Evolutionary conservation across 164 flowering plant genomes (phyloP).

Genomic region (Macadamia integrifolia): DNA sequence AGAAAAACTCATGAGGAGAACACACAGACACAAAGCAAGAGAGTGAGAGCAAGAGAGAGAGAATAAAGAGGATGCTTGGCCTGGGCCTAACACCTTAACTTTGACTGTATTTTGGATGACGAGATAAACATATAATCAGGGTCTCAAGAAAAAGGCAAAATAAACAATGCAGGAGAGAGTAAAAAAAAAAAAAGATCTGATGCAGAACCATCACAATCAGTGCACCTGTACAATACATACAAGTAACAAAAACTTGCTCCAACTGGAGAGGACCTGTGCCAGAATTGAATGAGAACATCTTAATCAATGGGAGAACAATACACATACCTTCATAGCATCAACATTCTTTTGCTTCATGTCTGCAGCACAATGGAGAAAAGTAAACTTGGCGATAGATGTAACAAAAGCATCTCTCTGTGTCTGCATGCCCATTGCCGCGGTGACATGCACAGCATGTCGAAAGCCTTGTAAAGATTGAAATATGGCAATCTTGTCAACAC

Average conservation of each 20-base stretch:
- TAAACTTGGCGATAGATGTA: conserved; percentile 92
- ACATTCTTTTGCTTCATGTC: conserved; percentile 99
- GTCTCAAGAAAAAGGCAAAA: too few species aligned
- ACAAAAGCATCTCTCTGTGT: conserved; percentile 99
- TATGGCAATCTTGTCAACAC: conserved; percentile 83
- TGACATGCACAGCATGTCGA: conserved; percentile 92
- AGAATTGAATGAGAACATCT: background rate
- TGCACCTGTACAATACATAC: background rate
- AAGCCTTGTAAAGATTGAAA: conserved; percentile 80
- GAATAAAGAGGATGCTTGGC: background rate
- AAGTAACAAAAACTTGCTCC: conserved; percentile 2
- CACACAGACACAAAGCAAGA: too few species aligned
- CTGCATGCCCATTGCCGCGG: conserved; percentile 94
- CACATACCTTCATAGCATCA: conserved; percentile 86
- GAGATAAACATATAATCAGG: too few species aligned
- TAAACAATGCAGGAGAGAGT: background rate
- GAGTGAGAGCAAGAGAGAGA: background rate
- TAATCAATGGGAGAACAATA: background rate
- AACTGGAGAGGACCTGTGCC: background rate
- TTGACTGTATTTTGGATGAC: background rate
- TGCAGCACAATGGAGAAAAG: conserved; percentile 90
- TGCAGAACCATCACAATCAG: conserved; percentile 2
- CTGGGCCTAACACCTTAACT: background rate
- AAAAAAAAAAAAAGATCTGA: background rate
- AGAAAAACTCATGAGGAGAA: conserved; percentile 1